These are phyloP conservation scores for Aspergillus saccharolyticus DNA, from an alignment of 495 filamentous ascomycete species.

Conservation along the genomic window DNA sequence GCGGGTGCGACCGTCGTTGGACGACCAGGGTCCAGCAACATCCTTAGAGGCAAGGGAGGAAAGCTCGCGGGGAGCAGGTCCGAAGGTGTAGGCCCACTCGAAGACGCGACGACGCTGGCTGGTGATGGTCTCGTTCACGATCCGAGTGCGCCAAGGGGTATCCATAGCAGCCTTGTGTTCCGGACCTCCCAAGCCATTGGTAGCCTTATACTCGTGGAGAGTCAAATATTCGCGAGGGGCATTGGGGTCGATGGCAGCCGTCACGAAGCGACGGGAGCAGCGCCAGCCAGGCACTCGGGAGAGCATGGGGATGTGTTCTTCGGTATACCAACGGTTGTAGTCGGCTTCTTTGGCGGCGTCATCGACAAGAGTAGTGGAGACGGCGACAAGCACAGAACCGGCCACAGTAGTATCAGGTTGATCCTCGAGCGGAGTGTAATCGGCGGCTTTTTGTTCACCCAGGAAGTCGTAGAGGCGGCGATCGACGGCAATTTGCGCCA, in stretches of 20 bases:
- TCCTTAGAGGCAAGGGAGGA: constrained; percentile 35
- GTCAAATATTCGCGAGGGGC: constrained; percentile 53
- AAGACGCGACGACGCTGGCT: constrained; percentile 54
- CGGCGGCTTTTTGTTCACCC: constrained; percentile 43
- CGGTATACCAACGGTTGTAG: constrained; percentile 60
- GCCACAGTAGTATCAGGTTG: constrained; percentile 52
- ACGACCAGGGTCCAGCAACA: constrained; percentile 40
- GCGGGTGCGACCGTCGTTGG: constrained; percentile 48
- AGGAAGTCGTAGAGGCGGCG: constrained; percentile 64
- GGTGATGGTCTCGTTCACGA: constrained; percentile 53
- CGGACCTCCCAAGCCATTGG: constrained; percentile 58
- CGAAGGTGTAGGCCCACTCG: constrained; percentile 73
- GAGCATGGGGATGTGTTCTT: constrained; percentile 69
- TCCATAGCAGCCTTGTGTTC: constrained; percentile 57
- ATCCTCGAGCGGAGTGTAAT: constrained; percentile 55
- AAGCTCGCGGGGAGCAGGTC: constrained; percentile 65
- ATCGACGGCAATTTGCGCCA: constrained; percentile 68
- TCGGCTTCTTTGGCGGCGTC: constrained; percentile 51
- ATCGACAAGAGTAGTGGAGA: constrained; percentile 52
- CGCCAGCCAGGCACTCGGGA: constrained; percentile 72
- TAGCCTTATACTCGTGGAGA: constrained; percentile 64
- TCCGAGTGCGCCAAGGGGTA: constrained; percentile 52
- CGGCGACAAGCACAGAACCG: constrained; percentile 57
- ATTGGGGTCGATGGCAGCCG: constrained; percentile 46
- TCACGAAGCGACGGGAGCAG: constrained; percentile 60